These are phyloP conservation scores for Penicillium sp. DNA, from an alignment of 2,329 filamentous ascomycete genomes.

Conservation along the genomic window DNA sequence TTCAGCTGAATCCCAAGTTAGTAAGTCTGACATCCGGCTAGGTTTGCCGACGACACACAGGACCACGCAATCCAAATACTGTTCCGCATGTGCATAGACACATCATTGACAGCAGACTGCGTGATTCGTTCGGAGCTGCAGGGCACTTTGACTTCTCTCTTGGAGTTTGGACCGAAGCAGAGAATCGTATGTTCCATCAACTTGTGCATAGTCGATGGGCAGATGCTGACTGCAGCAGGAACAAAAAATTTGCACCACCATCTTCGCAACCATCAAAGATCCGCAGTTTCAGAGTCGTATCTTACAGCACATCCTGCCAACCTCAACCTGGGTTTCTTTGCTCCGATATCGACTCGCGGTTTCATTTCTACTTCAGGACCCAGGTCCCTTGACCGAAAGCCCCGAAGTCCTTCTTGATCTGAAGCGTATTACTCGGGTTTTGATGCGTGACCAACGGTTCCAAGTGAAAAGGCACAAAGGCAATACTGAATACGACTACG, in stretches of 20 bases:
- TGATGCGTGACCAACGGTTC: constrained; percentile 36
- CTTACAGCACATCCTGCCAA: constrained; percentile 44
- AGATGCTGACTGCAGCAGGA: constrained; percentile 29
- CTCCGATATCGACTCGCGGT: constrained; percentile 45
- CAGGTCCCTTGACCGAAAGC: constrained; percentile 30
- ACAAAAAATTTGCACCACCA: constrained; percentile 28
- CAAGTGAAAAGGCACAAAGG: constrained; percentile 32
- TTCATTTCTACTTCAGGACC: constrained; percentile 37
- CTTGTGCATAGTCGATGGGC: background rate
- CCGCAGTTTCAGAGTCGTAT: constrained; percentile 43
- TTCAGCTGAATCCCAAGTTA: background rate
- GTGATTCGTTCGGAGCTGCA: constrained; percentile 37
- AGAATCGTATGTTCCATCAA: constrained; percentile 23
- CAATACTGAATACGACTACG: constrained; percentile 58
- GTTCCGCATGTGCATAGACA: constrained; percentile 42
- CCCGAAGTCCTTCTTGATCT: constrained; percentile 33
- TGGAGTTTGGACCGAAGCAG: constrained; percentile 31
- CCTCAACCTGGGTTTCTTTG: constrained; percentile 38
- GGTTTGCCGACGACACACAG: constrained; percentile 37
- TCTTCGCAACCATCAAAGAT: constrained; percentile 41
- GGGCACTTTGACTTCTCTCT: constrained; percentile 34
- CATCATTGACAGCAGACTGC: constrained; percentile 32
- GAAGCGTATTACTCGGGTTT: constrained; percentile 31
- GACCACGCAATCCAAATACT: constrained; percentile 36
- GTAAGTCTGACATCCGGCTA: constrained; percentile 23